These are phyloP conservation scores for Lumnitzera racemosa DNA, from an alignment of 345 rosid species.

Conservation along the genomic window DNA sequence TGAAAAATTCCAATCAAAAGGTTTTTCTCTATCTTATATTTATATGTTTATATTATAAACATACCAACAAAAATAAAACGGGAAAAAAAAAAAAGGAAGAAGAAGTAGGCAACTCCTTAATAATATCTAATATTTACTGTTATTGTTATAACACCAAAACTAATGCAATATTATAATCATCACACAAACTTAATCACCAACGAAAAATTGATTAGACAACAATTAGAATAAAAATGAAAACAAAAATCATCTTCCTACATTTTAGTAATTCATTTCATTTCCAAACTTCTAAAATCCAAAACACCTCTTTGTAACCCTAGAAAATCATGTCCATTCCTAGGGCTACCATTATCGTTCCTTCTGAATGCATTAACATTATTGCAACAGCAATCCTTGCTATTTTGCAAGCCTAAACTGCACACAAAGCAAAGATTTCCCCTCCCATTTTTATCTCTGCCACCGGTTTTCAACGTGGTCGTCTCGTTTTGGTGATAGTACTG, in stretches of 20 bases:
- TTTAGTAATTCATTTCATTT: slow-evolving; percentile 28
- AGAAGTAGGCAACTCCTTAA: too few species aligned
- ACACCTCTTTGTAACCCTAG: slow-evolving; percentile 26
- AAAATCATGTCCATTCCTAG: slow-evolving; percentile 21
- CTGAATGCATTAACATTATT: slow-evolving; percentile 1
- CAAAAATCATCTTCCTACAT: background rate
- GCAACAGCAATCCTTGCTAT: slow-evolving; percentile 35
- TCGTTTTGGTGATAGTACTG: slow-evolving; percentile 14
- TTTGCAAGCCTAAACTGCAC: slow-evolving; percentile 30
- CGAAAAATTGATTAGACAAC: too few species aligned
- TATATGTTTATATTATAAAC: too few species aligned
- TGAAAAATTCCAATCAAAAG: background rate
- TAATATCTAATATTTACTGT: too few species aligned
- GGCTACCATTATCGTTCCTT: slow-evolving; percentile 3
- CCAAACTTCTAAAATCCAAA: slow-evolving; percentile 43
- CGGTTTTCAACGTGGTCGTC: background rate
- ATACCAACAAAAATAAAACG: too few species aligned
- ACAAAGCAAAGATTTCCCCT: slow-evolving; percentile 21
- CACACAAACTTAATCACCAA: too few species aligned
- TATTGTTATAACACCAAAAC: too few species aligned
- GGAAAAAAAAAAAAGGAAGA: too few species aligned
- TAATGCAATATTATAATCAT: too few species aligned
- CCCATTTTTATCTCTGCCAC: background rate
- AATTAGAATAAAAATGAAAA: background rate
- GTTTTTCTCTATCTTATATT: too few species aligned